Evolutionary conservation across 2,329 filamentous ascomycete genomes (phyloP).

Genomic region (Ophiostoma sp.): DNA sequence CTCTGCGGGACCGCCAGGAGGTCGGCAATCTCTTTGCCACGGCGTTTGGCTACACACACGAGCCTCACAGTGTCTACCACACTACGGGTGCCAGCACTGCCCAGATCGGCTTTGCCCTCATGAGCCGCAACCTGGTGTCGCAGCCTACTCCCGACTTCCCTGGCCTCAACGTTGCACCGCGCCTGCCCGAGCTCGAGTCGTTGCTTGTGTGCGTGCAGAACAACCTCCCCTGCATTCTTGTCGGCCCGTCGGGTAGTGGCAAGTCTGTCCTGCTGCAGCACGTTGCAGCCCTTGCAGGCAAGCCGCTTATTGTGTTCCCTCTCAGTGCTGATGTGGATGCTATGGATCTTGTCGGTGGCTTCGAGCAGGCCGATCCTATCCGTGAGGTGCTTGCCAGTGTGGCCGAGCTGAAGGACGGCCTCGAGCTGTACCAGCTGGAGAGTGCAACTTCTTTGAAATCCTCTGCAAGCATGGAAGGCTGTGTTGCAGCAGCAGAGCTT

Average conservation of each 20-base stretch:
- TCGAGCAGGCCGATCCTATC: slow-evolving; percentile 84
- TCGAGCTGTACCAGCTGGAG: slow-evolving; percentile 47
- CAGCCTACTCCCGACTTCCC: slow-evolving; percentile 48
- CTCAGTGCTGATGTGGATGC: slow-evolving; percentile 95
- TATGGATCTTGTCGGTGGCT: slow-evolving; percentile 94
- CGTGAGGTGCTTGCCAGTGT: slow-evolving; percentile 54
- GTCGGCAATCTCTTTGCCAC: slow-evolving; percentile 61
- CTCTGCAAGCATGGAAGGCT: slow-evolving; percentile 25
- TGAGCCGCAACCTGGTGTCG: slow-evolving; percentile 53
- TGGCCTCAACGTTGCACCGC: slow-evolving; percentile 45
- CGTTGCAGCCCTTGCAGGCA: slow-evolving; percentile 72
- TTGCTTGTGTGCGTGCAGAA: slow-evolving; percentile 81
- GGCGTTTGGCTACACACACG: slow-evolving; percentile 53
- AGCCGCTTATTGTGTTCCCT: slow-evolving; percentile 71
- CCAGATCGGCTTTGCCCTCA: slow-evolving; percentile 73
- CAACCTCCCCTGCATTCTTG: slow-evolving; percentile 82
- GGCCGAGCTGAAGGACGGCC: slow-evolving; percentile 34
- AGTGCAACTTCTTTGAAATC: slow-evolving; percentile 37
- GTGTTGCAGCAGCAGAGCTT: slow-evolving; percentile 44
- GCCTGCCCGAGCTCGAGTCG: slow-evolving; percentile 73
- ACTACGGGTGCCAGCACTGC: slow-evolving; percentile 59
- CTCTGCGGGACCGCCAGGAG: slow-evolving; percentile 57
- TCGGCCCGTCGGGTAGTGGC: slow-evolving; percentile 77
- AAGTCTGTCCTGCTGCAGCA: slow-evolving; percentile 78
- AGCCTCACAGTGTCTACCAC: slow-evolving; percentile 62